Evolutionary conservation across 495 filamentous ascomycete genomes (phyloP).

Genomic region (Poronia punctata): DNA sequence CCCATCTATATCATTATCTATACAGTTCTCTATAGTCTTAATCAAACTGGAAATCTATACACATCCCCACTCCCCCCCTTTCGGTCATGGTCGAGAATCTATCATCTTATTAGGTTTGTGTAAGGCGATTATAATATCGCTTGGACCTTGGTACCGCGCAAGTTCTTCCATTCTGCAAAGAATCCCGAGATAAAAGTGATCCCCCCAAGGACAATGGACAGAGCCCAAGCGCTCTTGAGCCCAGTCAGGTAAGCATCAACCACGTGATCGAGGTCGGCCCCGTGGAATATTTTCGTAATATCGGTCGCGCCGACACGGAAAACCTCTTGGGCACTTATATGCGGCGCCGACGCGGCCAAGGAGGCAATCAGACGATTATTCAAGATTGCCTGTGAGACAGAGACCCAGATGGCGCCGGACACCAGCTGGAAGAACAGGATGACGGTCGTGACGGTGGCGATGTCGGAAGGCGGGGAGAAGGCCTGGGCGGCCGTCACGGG

Average conservation of each 20-base stretch:
- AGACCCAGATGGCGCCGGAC: background rate
- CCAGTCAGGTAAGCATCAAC: background rate
- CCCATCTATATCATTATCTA: too few relatives aligned
- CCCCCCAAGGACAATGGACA: background rate
- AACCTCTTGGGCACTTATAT: background rate
- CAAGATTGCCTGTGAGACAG: background rate
- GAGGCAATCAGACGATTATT: background rate
- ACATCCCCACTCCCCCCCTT: too few relatives aligned
- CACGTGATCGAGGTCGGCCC: background rate
- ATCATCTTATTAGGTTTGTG: too few relatives aligned
- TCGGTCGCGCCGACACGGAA: background rate
- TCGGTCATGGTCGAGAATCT: too few relatives aligned
- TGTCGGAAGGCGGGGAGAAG: conserved; percentile 34
- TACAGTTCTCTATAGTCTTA: too few relatives aligned
- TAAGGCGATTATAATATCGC: too few relatives aligned
- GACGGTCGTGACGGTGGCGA: conserved; percentile 46
- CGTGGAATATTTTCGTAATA: background rate
- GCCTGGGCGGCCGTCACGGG: conserved; percentile 42
- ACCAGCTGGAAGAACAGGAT: conserved; percentile 17
- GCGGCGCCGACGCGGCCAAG: background rate
- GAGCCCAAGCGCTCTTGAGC: background rate
- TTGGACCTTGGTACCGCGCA: too few relatives aligned
- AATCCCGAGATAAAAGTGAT: too few relatives aligned
- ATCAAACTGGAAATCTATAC: too few relatives aligned
- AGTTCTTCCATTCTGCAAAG: too few relatives aligned